phyloP scores from a whole-genome alignment of 2,329 filamentous ascomycete species.

The Sarocladium oryzae region DNA sequence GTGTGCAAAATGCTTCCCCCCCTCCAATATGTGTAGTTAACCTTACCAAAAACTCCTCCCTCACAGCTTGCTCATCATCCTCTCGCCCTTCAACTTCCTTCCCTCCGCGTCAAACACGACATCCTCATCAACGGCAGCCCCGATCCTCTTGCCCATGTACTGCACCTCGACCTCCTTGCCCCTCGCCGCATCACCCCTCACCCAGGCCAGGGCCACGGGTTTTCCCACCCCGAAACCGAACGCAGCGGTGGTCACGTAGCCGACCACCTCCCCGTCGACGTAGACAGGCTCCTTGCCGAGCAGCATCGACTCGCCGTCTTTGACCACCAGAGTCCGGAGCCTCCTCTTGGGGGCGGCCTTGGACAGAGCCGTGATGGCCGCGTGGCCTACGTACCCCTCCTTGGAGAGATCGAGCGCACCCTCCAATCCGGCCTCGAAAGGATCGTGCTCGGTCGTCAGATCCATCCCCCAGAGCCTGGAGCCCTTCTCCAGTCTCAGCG shows the following conservation, averaged over 20 bases:
- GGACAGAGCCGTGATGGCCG: conserved; percentile 37
- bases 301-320: conserved; percentile 50
- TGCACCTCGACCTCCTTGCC: conserved; percentile 51
- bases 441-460: conserved; percentile 54
- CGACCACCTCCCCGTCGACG: conserved; percentile 35
- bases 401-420: conserved; percentile 47
- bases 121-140: conserved; percentile 46
- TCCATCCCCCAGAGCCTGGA: conserved; percentile 51
- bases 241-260: conserved; percentile 55
- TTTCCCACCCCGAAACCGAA: conserved; percentile 54
- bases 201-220: conserved; percentile 53
- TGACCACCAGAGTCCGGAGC: conserved; percentile 45
- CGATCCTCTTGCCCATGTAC: conserved; percentile 51
- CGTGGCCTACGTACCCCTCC: conserved; percentile 43
- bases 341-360: conserved; percentile 26
- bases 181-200: conserved; percentile 39
- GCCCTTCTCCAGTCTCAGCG: conserved; percentile 53
- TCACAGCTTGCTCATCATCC: neutral
- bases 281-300: conserved; percentile 59
- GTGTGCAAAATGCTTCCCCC: too few relatives aligned
- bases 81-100: neutral
- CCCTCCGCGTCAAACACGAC: conserved; percentile 21
- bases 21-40: too few relatives aligned
- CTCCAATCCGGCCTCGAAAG: conserved; percentile 50
- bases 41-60: too few relatives aligned